A percentile compares a stretch with the other conserved stretches of the same genome.
phyloP scores from a whole-genome alignment of 352 stramenopile genomes.

The Halophytophthora batemanensis region DNA sequence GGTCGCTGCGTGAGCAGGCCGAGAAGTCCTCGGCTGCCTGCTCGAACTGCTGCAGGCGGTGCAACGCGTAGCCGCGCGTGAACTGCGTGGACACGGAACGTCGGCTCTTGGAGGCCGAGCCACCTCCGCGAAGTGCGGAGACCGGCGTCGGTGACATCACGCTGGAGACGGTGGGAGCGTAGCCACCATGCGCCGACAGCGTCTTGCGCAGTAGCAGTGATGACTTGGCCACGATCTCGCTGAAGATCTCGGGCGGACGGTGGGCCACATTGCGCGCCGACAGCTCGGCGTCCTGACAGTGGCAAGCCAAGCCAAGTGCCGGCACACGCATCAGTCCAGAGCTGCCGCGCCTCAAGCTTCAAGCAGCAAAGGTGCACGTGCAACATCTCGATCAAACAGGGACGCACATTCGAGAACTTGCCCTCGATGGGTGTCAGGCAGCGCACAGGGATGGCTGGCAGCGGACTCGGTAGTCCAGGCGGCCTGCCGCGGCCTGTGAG shows the following conservation, averaged over 20 bases:
- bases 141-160: not conserved
- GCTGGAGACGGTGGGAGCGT: slow-evolving; percentile 5
- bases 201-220: slow-evolving; percentile 43
- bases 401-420: slow-evolving; percentile 24
- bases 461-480: too few relatives aligned
- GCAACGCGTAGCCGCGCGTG: slow-evolving; percentile 57
- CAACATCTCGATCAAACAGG: too few relatives aligned
- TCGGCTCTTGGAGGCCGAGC: slow-evolving; percentile 27
- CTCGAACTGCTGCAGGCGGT: slow-evolving; percentile 43
- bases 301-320: not conserved
- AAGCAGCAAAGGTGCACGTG: not conserved
- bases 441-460: slow-evolving; percentile 24
- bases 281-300: slow-evolving; percentile 36
- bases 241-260: slow-evolving; percentile 27
- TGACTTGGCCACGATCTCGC: slow-evolving; percentile 32
- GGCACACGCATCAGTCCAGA: not conserved
- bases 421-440: slow-evolving; percentile 41
- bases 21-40: slow-evolving; percentile 56
- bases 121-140: slow-evolving; percentile 4
- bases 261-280: slow-evolving; percentile 46
- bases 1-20: slow-evolving; percentile 40
- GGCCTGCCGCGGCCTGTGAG: not conserved
- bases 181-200: slow-evolving; percentile 16
- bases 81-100: slow-evolving; percentile 38
- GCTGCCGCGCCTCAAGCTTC: too few relatives aligned